These are phyloP conservation scores for Fusarium foetens DNA, from an alignment of 2,329 filamentous ascomycete genomes.

Conservation along the genomic window DNA sequence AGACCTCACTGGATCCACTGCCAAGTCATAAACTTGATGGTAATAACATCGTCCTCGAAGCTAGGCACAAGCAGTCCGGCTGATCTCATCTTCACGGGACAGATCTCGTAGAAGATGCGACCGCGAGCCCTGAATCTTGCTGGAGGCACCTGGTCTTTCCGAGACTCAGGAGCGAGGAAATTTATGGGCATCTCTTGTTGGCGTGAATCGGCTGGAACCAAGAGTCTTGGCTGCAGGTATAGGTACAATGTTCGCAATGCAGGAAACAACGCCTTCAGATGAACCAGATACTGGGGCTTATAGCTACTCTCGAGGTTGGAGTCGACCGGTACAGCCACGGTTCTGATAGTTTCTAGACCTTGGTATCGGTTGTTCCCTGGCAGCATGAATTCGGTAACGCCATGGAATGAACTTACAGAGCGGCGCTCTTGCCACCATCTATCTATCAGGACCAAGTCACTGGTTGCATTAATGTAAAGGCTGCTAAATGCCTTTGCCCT, in stretches of 20 bases:
- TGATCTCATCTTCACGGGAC: neutral
- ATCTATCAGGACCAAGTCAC: too few relatives aligned
- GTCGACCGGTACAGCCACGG: neutral
- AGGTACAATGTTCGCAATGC: neutral
- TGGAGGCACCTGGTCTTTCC: accelerated
- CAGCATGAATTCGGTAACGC: too few relatives aligned
- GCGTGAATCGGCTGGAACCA: neutral
- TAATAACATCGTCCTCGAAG: neutral
- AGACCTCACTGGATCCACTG: neutral
- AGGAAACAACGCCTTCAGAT: neutral
- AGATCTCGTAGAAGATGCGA: neutral
- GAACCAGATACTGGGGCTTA: neutral
- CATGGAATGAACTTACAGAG: too few relatives aligned
- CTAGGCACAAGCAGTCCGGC: neutral
- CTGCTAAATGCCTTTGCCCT: neutral
- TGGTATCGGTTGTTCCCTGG: neutral
- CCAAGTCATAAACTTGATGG: neutral
- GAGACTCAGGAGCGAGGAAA: neutral
- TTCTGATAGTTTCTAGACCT: neutral
- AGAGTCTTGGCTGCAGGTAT: neutral
- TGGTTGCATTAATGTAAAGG: too few relatives aligned
- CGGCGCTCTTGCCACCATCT: too few relatives aligned
- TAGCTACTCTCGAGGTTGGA: neutral
- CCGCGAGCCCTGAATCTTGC: neutral
- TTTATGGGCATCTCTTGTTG: neutral